A percentile compares a stretch with the other conserved stretches of the same genome.
These are phyloP conservation scores for Botrytis galanthina DNA, from an alignment of 2,329 filamentous ascomycete genomes.

Conservation along the genomic window DNA sequence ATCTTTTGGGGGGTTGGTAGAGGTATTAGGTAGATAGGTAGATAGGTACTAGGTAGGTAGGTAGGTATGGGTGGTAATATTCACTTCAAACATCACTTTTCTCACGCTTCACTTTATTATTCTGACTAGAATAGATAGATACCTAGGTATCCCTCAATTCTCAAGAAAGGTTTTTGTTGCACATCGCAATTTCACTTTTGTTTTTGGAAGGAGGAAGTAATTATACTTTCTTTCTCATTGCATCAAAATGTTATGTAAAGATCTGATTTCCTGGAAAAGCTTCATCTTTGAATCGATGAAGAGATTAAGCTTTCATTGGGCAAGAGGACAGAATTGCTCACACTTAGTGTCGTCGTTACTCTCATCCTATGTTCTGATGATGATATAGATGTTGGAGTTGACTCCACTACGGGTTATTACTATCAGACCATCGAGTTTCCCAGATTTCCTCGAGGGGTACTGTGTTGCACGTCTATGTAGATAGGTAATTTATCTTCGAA, in stretches of 20 bases:
- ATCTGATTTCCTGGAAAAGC: neutral
- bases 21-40: no score
- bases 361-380: no score
- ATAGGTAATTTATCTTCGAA: no score
- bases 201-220: neutral
- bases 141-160: no score
- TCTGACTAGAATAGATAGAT: no score
- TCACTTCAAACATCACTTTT: neutral
- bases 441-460: accelerated
- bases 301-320: neutral
- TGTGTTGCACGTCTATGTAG: neutral
- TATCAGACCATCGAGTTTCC: neutral
- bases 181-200: neutral
- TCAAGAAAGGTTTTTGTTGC: neutral
- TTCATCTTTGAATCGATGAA: neutral
- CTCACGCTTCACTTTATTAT: neutral
- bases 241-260: no score
- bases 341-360: no score
- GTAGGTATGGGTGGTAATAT: neutral
- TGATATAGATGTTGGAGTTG: no score
- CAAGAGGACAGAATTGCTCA: no score
- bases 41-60: no score
- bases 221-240: no score
- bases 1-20: accelerated
- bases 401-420: neutral